Conservation (phyloP, 2,329 filamentous ascomycete genomes). For the Hawksworthiomyces lignivorus region DNA sequence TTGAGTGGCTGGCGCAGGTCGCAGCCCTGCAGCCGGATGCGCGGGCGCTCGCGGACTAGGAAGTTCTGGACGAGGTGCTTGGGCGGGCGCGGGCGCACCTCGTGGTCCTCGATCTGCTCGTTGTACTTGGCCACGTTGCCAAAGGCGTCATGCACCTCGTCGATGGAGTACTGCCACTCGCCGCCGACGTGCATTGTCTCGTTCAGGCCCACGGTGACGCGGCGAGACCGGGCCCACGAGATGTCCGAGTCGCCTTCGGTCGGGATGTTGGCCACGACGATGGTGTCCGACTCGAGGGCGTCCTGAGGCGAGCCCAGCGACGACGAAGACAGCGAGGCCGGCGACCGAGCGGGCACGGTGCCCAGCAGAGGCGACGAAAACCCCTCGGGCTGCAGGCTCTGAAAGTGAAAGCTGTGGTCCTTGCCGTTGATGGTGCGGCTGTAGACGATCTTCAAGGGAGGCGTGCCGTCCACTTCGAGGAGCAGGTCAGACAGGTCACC, state of each 20-base stretch:
- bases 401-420: slow-evolving; percentile 78
- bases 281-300: slow-evolving; percentile 1
- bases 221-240: slow-evolving; percentile 72
- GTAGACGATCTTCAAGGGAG: slow-evolving; percentile 88
- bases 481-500: slow-evolving; percentile 82
- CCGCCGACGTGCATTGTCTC: slow-evolving; percentile 77
- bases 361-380: slow-evolving; percentile 70
- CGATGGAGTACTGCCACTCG: slow-evolving; percentile 81
- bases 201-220: slow-evolving; percentile 74
- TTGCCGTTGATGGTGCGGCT: slow-evolving; percentile 79
- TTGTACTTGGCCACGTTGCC: slow-evolving; percentile 79
- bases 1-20: slow-evolving; percentile 74
- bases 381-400: slow-evolving; percentile 87
- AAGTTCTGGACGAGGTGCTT: slow-evolving; percentile 68
- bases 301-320: neutral
- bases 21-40: slow-evolving; percentile 63
- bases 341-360: slow-evolving; percentile 28
- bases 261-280: slow-evolving; percentile 37
- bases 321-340: slow-evolving; percentile 26
- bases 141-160: slow-evolving; percentile 85
- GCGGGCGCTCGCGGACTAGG: slow-evolving; percentile 78
- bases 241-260: slow-evolving; percentile 55
- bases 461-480: slow-evolving; percentile 78
- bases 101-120: slow-evolving; percentile 57
- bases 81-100: slow-evolving; percentile 49